These are phyloP conservation scores for Raphanus raphanistrum DNA, from an alignment of 345 rosid species.

Conservation along the genomic window DNA sequence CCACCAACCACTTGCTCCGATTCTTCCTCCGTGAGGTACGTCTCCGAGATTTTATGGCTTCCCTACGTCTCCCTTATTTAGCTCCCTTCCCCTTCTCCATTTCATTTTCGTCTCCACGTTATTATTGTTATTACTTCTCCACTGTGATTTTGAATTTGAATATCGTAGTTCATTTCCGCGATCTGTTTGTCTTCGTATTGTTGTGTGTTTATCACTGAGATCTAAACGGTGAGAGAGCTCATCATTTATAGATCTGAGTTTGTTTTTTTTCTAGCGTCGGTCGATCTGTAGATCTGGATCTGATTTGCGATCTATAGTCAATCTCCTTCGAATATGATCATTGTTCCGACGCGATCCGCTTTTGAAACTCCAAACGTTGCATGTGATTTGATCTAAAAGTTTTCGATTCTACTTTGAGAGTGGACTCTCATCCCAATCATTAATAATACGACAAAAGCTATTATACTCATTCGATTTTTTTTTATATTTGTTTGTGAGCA, in stretches of 20 bases:
- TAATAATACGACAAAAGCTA: neutral
- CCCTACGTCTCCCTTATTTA: conserved; percentile 34
- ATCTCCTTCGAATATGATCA: conserved; percentile 20
- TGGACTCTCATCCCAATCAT: neutral
- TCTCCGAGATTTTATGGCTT: conserved; percentile 38
- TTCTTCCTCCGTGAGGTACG: conserved; percentile 42
- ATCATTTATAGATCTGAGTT: conserved; percentile 23
- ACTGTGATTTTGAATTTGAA: neutral
- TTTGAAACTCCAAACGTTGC: neutral
- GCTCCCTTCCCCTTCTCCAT: neutral
- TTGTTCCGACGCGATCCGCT: neutral
- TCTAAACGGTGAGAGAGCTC: conserved; percentile 20
- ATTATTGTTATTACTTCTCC: neutral
- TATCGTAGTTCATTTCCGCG: neutral
- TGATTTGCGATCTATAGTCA: conserved; percentile 18
- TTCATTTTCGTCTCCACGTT: neutral
- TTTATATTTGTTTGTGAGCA: neutral
- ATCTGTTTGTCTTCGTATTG: neutral
- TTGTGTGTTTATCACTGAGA: conserved; percentile 10
- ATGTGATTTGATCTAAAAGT: neutral
- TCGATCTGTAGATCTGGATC: conserved; percentile 37
- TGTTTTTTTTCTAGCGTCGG: conserved; percentile 17
- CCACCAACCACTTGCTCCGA: conserved; percentile 34
- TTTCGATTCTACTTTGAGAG: neutral
- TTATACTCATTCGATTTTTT: neutral